phyloP scores from a whole-genome alignment of 768 basidiomycete genomes.

The Leccinum variicolor region DNA sequence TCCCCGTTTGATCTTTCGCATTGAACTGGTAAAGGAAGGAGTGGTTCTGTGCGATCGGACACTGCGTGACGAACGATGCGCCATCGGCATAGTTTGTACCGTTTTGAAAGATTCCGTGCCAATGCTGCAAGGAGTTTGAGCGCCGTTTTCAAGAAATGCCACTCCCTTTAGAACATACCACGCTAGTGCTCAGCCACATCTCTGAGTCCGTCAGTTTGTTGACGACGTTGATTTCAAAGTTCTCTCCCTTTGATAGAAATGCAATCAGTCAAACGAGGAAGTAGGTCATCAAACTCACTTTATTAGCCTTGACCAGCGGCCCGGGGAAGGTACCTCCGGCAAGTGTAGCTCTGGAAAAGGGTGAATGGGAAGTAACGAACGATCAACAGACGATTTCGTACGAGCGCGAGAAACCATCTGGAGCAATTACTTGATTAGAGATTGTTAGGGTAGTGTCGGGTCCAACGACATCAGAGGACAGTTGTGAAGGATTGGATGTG shows the following conservation, averaged over 20 bases:
- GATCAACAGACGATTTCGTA: conserved; percentile 19
- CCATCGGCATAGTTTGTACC: conserved; percentile 46
- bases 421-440: conserved; percentile 38
- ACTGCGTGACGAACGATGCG: conserved; percentile 35
- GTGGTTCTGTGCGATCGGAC: conserved; percentile 26
- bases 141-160: neutral
- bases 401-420: conserved; percentile 50
- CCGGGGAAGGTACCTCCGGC: conserved; percentile 47
- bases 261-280: neutral
- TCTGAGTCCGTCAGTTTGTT: conserved; percentile 42
- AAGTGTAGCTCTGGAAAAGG: conserved; percentile 20
- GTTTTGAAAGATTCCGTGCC: conserved; percentile 52
- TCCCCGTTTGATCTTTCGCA: conserved; percentile 23
- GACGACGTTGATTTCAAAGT: conserved; percentile 42
- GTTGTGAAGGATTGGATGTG: neutral
- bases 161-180: conserved; percentile 23
- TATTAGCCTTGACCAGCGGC: conserved; percentile 39
- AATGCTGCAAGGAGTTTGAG: conserved; percentile 38
- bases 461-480: conserved; percentile 6
- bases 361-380: neutral
- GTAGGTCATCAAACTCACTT: conserved; percentile 16
- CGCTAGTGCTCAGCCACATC: conserved; percentile 51
- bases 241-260: conserved; percentile 34
- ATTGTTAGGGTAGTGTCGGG: conserved; percentile 33
- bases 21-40: conserved; percentile 25